Base-by-base conservation (phyloP, 108 stramenopile species). In the Asterionellopsis glacialis region DNA sequence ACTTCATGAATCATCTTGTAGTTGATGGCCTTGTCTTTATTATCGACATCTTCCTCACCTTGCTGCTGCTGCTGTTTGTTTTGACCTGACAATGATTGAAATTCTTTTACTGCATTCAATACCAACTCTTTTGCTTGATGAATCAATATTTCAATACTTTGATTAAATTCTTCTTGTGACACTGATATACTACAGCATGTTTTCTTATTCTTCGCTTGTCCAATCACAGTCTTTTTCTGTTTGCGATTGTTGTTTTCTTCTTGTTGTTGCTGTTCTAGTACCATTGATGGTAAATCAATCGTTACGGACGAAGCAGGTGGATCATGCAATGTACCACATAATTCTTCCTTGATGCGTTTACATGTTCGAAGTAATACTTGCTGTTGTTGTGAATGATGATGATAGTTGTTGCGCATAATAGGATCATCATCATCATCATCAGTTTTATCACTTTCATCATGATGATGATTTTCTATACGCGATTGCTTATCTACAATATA, bases 261-360 rank as follows among this genome's bases (percentile, higher is more conserved):
- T n/a, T n/a, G n/a, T n/a, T n/a, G n/a, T n/a, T n/a, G n/a, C n/a
- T n/a, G n/a, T n/a, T n/a, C n/a, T n/a, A n/a, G n/a, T n/a, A n/a
- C n/a, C n/a, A n/a, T n/a, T n/a, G 33, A 7, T 7, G 7, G 2
- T 24, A 67, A 53, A 1, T 67, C 52, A 22, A 80, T 57, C 11
- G 12, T 19, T 62, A 49, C 56, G 47, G 62, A 11, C 9, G 55
- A 60, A 28, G 27, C 55, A 55, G 64, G 60, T 26, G 48, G 41
- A 55, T 58, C 33, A 42, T 64, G 61, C 10, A 72, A 67, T 19
- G 70, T 53, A 14, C 82, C 79, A 45, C 88, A 89, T 15, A 93
- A 58, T 33, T 59, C 70, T 73, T 89, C 87, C 63, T 93, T 93
- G 43, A 80, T 85, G 9, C 65, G 52, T 19, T 83, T 78, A 56